phyloP scores from a whole-genome alignment of 495 filamentous ascomycete species.

The Aspergillus taichungensis region DNA sequence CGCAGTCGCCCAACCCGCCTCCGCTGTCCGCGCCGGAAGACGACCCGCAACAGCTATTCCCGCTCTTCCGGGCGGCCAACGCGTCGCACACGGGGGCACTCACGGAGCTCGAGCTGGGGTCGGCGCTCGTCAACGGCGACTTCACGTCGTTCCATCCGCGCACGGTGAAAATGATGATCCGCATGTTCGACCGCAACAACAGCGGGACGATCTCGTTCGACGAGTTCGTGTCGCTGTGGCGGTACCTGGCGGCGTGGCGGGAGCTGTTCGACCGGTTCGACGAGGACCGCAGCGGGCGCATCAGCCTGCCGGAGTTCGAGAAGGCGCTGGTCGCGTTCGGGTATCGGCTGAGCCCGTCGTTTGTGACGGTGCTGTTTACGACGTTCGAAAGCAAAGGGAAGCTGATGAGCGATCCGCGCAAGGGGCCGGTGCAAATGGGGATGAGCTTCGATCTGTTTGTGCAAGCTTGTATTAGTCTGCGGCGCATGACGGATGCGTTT shows the following conservation, averaged over 20 bases:
- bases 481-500: slow-evolving; percentile 98
- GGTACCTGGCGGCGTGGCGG: slow-evolving; percentile 89
- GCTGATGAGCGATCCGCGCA: slow-evolving; percentile 18
- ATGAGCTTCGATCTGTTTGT: slow-evolving; percentile 98
- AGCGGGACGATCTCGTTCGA: slow-evolving; percentile 86
- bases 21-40: slow-evolving; percentile 56
- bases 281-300: slow-evolving; percentile 75
- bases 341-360: slow-evolving; percentile 76
- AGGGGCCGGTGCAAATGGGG: slow-evolving; percentile 41
- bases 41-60: slow-evolving; percentile 54
- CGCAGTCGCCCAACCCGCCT: slow-evolving; percentile 46
- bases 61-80: slow-evolving; percentile 87
- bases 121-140: slow-evolving; percentile 93
- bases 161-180: slow-evolving; percentile 97
- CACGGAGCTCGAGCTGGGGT: slow-evolving; percentile 78
- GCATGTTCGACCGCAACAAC: slow-evolving; percentile 89
- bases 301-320: slow-evolving; percentile 76
- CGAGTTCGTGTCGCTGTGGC: slow-evolving; percentile 92
- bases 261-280: slow-evolving; percentile 94
- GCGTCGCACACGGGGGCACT: slow-evolving; percentile 72
- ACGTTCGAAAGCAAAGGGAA: slow-evolving; percentile 49
- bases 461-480: slow-evolving; percentile 90
- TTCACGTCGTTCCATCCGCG: slow-evolving; percentile 92
- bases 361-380: slow-evolving; percentile 71
- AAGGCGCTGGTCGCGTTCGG: slow-evolving; percentile 92